Percentiles rank a stretch among this genome's conserved stretches.
Evolutionary conservation across 169 alveolate genomes (phyloP).

Genomic region (Prorocentrum cordatum): DNA sequence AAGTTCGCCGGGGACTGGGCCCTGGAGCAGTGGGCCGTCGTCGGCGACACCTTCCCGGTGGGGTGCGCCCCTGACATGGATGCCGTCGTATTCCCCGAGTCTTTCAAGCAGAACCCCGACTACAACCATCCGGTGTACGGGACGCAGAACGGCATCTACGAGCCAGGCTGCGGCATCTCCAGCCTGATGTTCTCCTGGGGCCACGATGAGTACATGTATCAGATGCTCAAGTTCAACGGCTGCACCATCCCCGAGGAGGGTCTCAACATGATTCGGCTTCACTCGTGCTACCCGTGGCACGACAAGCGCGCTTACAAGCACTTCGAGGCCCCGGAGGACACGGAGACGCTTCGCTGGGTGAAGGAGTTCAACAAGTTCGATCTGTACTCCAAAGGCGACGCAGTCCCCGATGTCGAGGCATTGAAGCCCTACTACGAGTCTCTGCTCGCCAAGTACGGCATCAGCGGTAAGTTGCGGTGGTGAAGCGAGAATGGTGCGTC

Average conservation of each 20-base stretch:
- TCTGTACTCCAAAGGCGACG: constrained; percentile 67
- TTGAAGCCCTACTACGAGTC: constrained; percentile 48
- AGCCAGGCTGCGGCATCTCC: constrained; percentile 37
- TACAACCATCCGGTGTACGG: background rate
- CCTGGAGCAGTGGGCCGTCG: constrained; percentile 34
- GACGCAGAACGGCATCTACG: background rate
- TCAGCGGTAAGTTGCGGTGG: constrained; percentile 70
- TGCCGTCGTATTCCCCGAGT: background rate
- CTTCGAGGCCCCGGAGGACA: background rate
- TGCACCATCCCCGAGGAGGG: background rate
- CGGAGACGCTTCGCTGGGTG: background rate
- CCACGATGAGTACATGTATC: constrained; percentile 28
- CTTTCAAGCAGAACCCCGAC: constrained; percentile 68
- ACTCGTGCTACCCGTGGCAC: constrained; percentile 12
- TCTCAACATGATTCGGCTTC: background rate
- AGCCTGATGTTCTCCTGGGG: constrained; percentile 61
- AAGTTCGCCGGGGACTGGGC: constrained; percentile 9
- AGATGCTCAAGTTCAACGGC: background rate
- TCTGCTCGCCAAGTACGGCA: constrained; percentile 60
- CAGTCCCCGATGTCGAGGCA: background rate
- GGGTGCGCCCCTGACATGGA: background rate
- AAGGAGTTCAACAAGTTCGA: constrained; percentile 62
- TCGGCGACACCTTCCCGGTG: constrained; percentile 10
- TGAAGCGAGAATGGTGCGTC: too few species aligned
- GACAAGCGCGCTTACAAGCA: constrained; percentile 11